Evolutionary conservation across 23 red algal genomes (phyloP), one percentile per base, ranked within the genome.

Genomic region (Gracilaria gracilis): DNA sequence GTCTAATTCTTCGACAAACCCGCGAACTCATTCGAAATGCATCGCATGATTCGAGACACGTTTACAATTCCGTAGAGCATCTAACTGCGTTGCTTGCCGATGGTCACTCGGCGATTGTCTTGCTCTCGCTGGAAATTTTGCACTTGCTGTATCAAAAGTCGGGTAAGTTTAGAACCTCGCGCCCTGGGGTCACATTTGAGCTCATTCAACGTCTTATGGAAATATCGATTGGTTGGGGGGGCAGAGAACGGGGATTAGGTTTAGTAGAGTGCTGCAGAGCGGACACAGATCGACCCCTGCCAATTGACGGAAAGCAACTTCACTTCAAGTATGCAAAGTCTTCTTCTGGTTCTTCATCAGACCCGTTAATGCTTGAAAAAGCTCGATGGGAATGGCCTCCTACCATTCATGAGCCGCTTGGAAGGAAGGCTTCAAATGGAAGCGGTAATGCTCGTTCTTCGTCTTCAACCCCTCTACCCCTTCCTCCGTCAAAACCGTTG

Each of bases 1-100:
- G 70, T 62, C 50, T 84, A 20, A 76, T 85, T 12, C 85, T 95
- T 55, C 70, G 72, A 15, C 81, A 72, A 27, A 87, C 93, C 7
- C 93, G 79, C 21, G 40, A 67, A 28, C 75, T 95, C 24, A 82
- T 95, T 39, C 78, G 51, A 25, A 86, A 95, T 81, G 84, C 93
- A 21, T 70, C 83, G 9, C 80, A 95, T 70, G 93, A 95, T 83
- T 72, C 93, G 17, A 82, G 86, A 57, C 69, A 89, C 27, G 72
- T 95, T 46, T 95, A 95, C 59, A 88, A 88, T 27, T 87, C 82
- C 17, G 85, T 89, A 32, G 93, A 95, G 79, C 87, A 95, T 37
- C 85, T 95, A 61, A 61, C 59, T 55, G 83, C 85, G 17, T 54
- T 95, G 23, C 78, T 95, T 14, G 70, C 93, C 24, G 79, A 90